phyloP scores from a whole-genome alignment of 179 eudicot genomes.

The Nepenthes alata region DNA sequence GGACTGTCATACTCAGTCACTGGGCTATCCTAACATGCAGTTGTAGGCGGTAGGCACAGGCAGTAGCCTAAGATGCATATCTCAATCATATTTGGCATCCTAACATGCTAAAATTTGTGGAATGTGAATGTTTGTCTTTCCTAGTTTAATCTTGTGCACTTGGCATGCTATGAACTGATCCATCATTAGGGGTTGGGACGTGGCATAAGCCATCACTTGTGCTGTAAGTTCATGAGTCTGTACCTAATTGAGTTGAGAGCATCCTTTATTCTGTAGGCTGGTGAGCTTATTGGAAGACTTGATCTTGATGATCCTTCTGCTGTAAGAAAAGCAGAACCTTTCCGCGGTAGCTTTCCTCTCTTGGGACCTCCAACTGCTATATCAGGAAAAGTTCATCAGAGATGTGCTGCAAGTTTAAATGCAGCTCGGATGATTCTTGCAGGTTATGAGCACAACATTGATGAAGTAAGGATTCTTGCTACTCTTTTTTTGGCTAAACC shows the following conservation, averaged over 20 bases:
- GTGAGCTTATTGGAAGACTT: slow-evolving; percentile 89
- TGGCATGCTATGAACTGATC: not conserved
- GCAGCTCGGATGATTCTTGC: slow-evolving; percentile 93
- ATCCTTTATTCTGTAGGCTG: slow-evolving; percentile 46
- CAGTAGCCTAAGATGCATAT: no score
- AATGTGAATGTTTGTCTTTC: no score
- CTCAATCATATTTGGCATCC: no score
- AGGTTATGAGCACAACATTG: slow-evolving; percentile 92
- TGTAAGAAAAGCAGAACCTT: slow-evolving; percentile 98
- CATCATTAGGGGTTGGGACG: no score
- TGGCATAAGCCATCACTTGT: not conserved
- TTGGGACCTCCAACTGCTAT: slow-evolving; percentile 91
- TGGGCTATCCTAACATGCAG: no score
- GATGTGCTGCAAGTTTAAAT: slow-evolving; percentile 84
- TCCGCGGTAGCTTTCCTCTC: slow-evolving; percentile 70
- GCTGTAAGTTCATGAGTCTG: not conserved
- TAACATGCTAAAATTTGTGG: no score
- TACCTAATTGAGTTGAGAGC: not conserved
- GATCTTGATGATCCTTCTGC: slow-evolving; percentile 99
- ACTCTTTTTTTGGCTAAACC: not conserved
- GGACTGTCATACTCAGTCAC: no score
- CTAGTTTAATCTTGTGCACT: no score
- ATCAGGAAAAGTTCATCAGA: slow-evolving; percentile 97
- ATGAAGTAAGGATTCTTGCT: slow-evolving; percentile 48
- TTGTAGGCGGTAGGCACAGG: no score